Evolutionary conservation across 192 early-diverging fungal species (phyloP), one percentile per base, ranked within the genome.

Genomic region (Spinellus fusiger): DNA sequence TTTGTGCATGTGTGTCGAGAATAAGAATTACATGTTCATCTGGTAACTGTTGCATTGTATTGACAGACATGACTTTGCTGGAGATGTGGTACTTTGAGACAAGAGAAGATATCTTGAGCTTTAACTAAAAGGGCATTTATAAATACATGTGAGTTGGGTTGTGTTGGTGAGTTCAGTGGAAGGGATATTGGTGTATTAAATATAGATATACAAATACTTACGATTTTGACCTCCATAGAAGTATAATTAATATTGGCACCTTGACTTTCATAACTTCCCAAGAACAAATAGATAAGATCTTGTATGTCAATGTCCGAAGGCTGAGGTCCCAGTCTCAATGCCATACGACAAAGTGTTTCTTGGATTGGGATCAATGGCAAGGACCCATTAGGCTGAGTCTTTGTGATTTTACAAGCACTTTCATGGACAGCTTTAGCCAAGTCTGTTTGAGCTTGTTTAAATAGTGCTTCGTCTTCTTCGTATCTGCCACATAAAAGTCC

Each of bases 1-100:
- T 75, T 58, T 96, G 91, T 0, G 86, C 68, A 55, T 92, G 73
- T 64, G 92, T 93, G 56, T 98, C 95, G 25, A 92, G 74, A 8
- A 96, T 84, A 27, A 99, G 59, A 35, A 99, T 82, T 2, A 90
- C 59, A 69, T 97, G 93, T 4, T 73, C 56, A 31, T 67, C 51
- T 13, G 54, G 18, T 28, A 61, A 15, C 5, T 25, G 0, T 29
- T 67, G 49, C 26, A 33, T 47, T 13, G 58, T 40, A 25, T 67
- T 51, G 4, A 67, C 20, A 3, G 51, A 50, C 1, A 40, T 3
- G 3, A 22, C 1, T 10, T 23, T 26, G 5, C 56, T 34, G 22
- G 40, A 33, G 5, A 61, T 50, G 49, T 68, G 52, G 22, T 69
- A 69, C 26, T 52, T 49, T 33, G 27, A 37, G 28, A 69, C 47